A percentile compares a stretch with the other conserved stretches of the same genome.
These are phyloP conservation scores for Penicillium salamii DNA, from an alignment of 495 filamentous ascomycete species.

Conservation along the genomic window DNA sequence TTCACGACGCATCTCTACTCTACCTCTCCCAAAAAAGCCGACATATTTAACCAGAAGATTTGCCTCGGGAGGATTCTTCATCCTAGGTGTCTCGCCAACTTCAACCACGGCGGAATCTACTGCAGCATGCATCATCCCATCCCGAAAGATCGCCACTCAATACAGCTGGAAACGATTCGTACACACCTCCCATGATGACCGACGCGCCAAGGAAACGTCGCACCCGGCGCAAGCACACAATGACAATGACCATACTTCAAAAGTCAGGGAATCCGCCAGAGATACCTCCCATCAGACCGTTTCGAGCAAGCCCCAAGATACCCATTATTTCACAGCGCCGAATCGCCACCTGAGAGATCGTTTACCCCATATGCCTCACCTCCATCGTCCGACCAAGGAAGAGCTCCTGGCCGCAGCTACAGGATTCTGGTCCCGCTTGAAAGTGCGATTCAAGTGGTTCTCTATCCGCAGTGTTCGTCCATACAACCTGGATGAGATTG, in stretches of 20 bases:
- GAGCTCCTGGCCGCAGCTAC: constrained; percentile 89
- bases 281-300: neutral
- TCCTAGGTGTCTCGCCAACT: constrained; percentile 34
- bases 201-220: constrained; percentile 3
- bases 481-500: constrained; percentile 93
- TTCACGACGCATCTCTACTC: constrained; percentile 17
- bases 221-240: constrained; percentile 8
- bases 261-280: constrained; percentile 11
- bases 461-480: constrained; percentile 93
- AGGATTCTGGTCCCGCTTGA: constrained; percentile 87
- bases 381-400: constrained; percentile 87
- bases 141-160: constrained; percentile 29
- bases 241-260: constrained; percentile 12
- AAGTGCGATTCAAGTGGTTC: constrained; percentile 95
- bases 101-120: constrained; percentile 34
- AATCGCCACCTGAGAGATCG: constrained; percentile 58
- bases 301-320: constrained; percentile 5
- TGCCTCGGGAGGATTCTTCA: constrained; percentile 39
- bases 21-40: constrained; percentile 16
- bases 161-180: constrained; percentile 33
- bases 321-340: constrained; percentile 12
- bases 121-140: constrained; percentile 32
- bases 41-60: constrained; percentile 33
- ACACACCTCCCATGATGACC: constrained; percentile 30
- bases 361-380: constrained; percentile 63